A percentile compares a stretch with the other conserved stretches of the same genome.
These are phyloP conservation scores for Erysiphe pulchra DNA, from an alignment of 2,329 filamentous ascomycete species.

Conservation along the genomic window DNA sequence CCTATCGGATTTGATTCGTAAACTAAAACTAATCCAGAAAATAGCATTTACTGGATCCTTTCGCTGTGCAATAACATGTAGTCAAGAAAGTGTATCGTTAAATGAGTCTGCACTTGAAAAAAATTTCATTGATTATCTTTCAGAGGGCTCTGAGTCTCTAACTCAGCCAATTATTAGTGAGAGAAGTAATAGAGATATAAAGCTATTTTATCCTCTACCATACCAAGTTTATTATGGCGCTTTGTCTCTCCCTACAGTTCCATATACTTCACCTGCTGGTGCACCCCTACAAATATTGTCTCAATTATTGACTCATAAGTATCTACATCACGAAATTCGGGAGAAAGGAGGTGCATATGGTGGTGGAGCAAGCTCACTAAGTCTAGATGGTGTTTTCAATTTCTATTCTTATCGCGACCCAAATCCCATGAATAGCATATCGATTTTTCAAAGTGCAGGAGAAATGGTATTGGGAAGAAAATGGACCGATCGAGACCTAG, in stretches of 20 bases:
- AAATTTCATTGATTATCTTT: too few relatives aligned
- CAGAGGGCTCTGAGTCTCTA: constrained; percentile 15
- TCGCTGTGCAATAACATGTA: constrained; percentile 68
- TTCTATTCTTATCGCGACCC: constrained; percentile 96
- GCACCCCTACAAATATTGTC: constrained; percentile 71
- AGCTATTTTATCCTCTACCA: constrained; percentile 77
- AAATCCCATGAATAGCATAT: constrained; percentile 69
- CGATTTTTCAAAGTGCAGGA: constrained; percentile 62
- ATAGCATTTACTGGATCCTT: constrained; percentile 49
- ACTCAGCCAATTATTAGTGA: constrained; percentile 16
- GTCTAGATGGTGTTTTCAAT: constrained; percentile 64
- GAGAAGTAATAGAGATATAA: constrained; percentile 23
- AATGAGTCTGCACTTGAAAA: constrained; percentile 46
- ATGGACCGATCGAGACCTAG: constrained; percentile 66
- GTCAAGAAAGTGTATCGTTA: constrained; percentile 37
- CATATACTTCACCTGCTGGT: constrained; percentile 50
- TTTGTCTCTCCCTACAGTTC: constrained; percentile 55
- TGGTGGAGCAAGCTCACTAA: constrained; percentile 60
- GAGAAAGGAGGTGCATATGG: constrained; percentile 96
- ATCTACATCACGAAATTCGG: constrained; percentile 88
- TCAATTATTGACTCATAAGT: constrained; percentile 84
- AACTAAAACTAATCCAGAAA: constrained; percentile 64
- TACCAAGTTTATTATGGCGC: constrained; percentile 95
- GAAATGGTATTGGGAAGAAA: constrained; percentile 56
- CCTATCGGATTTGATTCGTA: constrained; percentile 49